Conservation (phyloP, 2,329 filamentous ascomycete species). For the Colletotrichum destructivum region DNA sequence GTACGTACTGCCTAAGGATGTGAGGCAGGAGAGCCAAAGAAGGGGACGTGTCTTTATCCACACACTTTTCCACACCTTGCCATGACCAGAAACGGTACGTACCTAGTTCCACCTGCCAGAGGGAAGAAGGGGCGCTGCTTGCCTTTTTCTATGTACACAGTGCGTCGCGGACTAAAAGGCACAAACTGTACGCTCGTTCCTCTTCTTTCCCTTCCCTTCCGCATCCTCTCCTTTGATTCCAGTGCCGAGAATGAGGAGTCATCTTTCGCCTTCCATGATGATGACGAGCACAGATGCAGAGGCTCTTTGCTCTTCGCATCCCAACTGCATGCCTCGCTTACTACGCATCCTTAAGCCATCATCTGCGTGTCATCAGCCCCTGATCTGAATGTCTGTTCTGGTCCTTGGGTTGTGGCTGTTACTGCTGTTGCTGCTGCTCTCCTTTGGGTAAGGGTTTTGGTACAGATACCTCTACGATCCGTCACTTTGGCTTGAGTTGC, state of each 20-base stretch:
- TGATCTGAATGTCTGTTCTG: conserved; percentile 1
- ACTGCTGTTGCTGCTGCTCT: background rate
- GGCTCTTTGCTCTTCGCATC: background rate
- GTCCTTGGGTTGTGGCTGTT: background rate
- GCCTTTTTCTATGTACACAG: conserved; percentile 22
- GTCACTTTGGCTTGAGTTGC: background rate
- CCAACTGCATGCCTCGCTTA: background rate
- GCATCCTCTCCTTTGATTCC: background rate
- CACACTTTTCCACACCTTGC: background rate
- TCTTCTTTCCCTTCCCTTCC: background rate
- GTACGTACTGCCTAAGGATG: background rate
- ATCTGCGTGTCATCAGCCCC: background rate
- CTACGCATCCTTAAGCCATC: background rate
- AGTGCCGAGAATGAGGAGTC: background rate
- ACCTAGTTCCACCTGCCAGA: conserved; percentile 2
- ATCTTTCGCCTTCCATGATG: background rate
- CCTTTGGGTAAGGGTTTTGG: conserved; percentile 11
- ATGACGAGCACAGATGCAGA: background rate
- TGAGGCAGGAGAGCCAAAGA: background rate
- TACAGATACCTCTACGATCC: background rate
- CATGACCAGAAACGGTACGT: background rate
- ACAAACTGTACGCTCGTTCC: background rate
- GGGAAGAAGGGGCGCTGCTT: background rate
- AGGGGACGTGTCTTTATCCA: conserved; percentile 4
- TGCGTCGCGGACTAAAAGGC: background rate